A percentile compares a stretch with the other conserved stretches of the same genome.
Conservation (phyloP, 768 basidiomycete genomes). For the Leccinum longicurvipes region DNA sequence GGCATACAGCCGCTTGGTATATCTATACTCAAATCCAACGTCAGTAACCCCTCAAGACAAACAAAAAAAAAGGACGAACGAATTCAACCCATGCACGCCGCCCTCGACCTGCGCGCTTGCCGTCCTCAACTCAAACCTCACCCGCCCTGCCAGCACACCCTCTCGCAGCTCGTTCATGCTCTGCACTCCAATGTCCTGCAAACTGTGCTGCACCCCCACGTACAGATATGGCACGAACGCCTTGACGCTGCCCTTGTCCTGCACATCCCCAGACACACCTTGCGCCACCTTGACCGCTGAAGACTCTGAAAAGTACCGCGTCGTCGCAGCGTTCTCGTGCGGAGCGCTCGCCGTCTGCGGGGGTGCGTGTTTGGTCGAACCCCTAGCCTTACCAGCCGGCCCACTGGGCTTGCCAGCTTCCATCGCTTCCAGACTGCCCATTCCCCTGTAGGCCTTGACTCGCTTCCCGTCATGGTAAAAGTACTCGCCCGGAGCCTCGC, state of each 20-base stretch:
- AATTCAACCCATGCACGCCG: constrained; percentile 92
- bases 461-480: constrained; percentile 99
- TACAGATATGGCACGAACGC: constrained; percentile 87
- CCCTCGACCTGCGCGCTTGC: constrained; percentile 96
- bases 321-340: constrained; percentile 91
- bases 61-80: constrained; percentile 53
- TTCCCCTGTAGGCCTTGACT: constrained; percentile 97
- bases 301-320: constrained; percentile 55
- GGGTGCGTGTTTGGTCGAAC: constrained; percentile 44
- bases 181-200: constrained; percentile 88
- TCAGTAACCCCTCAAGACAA: constrained; percentile 7
- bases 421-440: constrained; percentile 97
- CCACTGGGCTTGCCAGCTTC: constrained; percentile 59
- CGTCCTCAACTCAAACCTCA: constrained; percentile 90
- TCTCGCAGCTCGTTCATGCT: constrained; percentile 63
- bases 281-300: constrained; percentile 95
- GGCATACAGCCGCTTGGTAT: constrained; percentile 58
- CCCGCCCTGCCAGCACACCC: constrained; percentile 61
- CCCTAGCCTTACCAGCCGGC: constrained; percentile 18
- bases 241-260: constrained; percentile 94
- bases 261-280: constrained; percentile 94
- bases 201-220: constrained; percentile 83
- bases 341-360: constrained; percentile 44
- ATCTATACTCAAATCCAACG: constrained; percentile 32
- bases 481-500: constrained; percentile 97